Evolutionary conservation across 257 asterid genomes (phyloP).

Genomic region (Plectranthus barbatus): DNA sequence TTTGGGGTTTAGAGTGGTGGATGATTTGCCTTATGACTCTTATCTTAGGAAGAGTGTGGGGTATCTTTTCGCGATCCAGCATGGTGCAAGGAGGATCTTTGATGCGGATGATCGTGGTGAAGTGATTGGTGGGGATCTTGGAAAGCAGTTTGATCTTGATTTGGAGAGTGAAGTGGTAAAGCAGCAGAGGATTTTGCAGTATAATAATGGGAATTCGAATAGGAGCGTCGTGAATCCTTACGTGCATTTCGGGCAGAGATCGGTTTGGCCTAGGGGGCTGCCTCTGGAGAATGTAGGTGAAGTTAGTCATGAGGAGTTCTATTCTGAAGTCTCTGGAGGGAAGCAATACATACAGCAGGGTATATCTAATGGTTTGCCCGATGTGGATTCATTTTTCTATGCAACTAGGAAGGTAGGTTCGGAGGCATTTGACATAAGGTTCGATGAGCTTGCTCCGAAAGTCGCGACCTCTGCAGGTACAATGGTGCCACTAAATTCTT

Average conservation of each 20-base stretch:
- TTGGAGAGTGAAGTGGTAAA: constrained; percentile 48
- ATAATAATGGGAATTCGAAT: constrained; percentile 42
- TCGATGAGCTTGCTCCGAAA: constrained; percentile 59
- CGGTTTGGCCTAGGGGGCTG: constrained; percentile 76
- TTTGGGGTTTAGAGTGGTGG: constrained; percentile 58
- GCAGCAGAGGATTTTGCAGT: constrained; percentile 53
- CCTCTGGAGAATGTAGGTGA: constrained; percentile 75
- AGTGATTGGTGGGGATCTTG: constrained; percentile 50
- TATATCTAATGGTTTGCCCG: constrained; percentile 62
- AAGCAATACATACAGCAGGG: constrained; percentile 69
- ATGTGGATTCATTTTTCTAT: constrained; percentile 64
- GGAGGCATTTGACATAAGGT: constrained; percentile 46
- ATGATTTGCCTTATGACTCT: constrained; percentile 63
- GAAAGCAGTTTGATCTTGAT: constrained; percentile 65
- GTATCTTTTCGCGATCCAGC: constrained; percentile 66
- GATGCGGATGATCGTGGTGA: constrained; percentile 67
- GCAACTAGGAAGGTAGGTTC: constrained; percentile 49
- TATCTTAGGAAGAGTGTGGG: constrained; percentile 67
- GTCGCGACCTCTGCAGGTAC: constrained; percentile 59
- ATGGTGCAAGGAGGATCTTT: constrained; percentile 58
- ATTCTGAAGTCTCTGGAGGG: constrained; percentile 56
- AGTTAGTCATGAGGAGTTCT: constrained; percentile 55
- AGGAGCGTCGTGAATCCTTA: constrained; percentile 65
- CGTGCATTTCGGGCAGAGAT: constrained; percentile 69
- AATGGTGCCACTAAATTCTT: constrained; percentile 64